Evolutionary conservation across 2,329 filamentous ascomycete species (phyloP), one percentile per base, ranked within the genome.

Genomic region (Fusarium buxicola): DNA sequence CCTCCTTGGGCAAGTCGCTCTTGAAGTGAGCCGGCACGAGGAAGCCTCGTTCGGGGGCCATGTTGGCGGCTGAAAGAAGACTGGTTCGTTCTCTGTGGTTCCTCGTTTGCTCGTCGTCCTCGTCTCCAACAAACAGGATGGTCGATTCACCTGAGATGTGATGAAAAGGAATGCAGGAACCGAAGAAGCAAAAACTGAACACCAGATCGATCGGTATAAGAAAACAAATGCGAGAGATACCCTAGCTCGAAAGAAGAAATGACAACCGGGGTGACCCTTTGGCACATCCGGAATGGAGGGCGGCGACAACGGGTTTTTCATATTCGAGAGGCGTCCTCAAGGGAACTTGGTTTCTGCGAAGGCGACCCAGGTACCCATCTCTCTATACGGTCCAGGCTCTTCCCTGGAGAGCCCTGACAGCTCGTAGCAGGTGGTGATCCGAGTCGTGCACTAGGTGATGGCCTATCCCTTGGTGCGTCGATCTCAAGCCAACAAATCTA

Each of bases 21-120:
- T 44, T 49, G 54, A 62, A 69, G 45, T 52, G 15, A 8, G 40
- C 50, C 28, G 67, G 66, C 5, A 69, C 66, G 25, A 69, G 60
- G 36, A 69, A 69, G 7, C 67, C 67, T 30, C 38, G 27, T 36
- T 65, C 61, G 9, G 48, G 16, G 6, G 35, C 43, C 60, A 63
- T 63, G 4, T 9, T 41, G 36, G 18, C 24, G 32, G 18, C 30
- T 36, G 39, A 13, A 13, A 28, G 12, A 32, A 44, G 25, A 38
- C 11, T 43, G 27, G 25, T 27, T 28, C 31, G 21, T 6, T 44
- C 21, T 27, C 43, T 38, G 21, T 28, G 16, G 12, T 4, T 15
- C 32, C 28, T 34, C 16, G 18, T 12, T 41, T 34, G 28, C 5
- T 50, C 24, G 11, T 41, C 30, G 4, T 24, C 13, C 18, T 31